Percentiles rank a stretch among this genome's conserved stretches.
Evolutionary conservation across 768 basidiomycete species (phyloP).

Genomic region (Lactifluus rugatus): DNA sequence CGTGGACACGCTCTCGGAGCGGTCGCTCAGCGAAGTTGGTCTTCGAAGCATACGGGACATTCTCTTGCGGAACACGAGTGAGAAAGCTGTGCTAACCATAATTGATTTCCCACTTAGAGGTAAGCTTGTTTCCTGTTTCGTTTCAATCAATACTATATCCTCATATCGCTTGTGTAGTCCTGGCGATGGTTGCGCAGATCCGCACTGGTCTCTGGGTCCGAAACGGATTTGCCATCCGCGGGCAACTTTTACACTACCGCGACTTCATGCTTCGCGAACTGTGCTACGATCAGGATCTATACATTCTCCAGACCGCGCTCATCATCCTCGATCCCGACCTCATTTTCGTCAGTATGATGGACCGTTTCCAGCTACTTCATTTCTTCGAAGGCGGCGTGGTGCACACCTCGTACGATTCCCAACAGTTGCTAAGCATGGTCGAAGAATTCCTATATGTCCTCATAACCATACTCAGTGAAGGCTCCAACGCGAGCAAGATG

Average conservation of each 20-base stretch:
- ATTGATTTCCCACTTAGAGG: constrained; percentile 88
- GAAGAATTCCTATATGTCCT: constrained; percentile 87
- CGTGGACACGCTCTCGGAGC: constrained; percentile 53
- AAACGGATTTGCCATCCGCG: constrained; percentile 92
- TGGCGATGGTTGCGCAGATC: constrained; percentile 90
- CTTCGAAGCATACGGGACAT: constrained; percentile 49
- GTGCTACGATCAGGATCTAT: constrained; percentile 93
- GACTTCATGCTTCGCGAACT: constrained; percentile 93
- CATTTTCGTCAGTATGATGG: constrained; percentile 78
- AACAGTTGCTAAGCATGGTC: constrained; percentile 73
- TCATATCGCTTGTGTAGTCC: constrained; percentile 37
- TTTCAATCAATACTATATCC: neutral
- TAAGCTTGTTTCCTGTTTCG: constrained; percentile 29
- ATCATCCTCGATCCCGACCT: constrained; percentile 68
- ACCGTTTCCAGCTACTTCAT: constrained; percentile 72
- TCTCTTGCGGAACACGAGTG: constrained; percentile 50
- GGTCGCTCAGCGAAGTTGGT: constrained; percentile 42
- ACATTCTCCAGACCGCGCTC: constrained; percentile 79
- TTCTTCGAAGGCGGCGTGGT: constrained; percentile 67
- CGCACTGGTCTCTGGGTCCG: constrained; percentile 95
- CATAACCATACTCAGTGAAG: constrained; percentile 80
- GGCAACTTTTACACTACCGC: constrained; percentile 90
- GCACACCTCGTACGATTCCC: constrained; percentile 53
- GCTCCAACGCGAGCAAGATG: constrained; percentile 61
- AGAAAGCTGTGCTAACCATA: constrained; percentile 60